A percentile compares a stretch with the other conserved stretches of the same genome.
These are phyloP conservation scores for Phialophora chinensis DNA, from an alignment of 2,329 filamentous ascomycete genomes.

Conservation along the genomic window DNA sequence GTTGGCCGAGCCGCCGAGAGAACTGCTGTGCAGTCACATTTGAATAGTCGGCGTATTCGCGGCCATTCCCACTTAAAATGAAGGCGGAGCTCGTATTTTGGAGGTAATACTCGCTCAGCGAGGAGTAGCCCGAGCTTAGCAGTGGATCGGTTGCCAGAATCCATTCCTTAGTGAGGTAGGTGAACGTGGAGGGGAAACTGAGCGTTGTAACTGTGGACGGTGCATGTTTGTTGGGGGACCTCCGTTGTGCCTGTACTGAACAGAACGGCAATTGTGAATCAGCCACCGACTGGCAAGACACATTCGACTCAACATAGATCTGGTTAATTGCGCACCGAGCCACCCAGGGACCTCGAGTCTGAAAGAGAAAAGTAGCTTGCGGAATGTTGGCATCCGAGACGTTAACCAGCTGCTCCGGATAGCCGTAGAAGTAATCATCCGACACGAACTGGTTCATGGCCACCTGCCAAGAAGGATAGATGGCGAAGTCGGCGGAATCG, in stretches of 20 bases:
- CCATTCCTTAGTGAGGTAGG: slow-evolving; percentile 18
- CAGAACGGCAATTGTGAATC: slow-evolving; percentile 23
- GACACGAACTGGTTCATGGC: neutral
- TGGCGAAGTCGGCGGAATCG: neutral
- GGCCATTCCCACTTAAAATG: slow-evolving; percentile 31
- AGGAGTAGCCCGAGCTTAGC: slow-evolving; percentile 26
- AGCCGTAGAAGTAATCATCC: neutral
- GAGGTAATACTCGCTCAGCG: slow-evolving; percentile 31
- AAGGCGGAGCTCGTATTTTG: slow-evolving; percentile 29
- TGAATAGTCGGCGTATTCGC: slow-evolving; percentile 29
- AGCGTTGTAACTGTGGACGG: slow-evolving; percentile 30
- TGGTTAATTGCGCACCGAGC: slow-evolving; percentile 32
- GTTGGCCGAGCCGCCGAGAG: slow-evolving; percentile 34
- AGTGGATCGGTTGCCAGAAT: slow-evolving; percentile 30
- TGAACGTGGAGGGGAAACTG: slow-evolving; percentile 11
- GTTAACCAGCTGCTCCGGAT: neutral
- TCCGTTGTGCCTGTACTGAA: slow-evolving; percentile 24
- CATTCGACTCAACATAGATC: slow-evolving; percentile 31
- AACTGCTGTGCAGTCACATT: slow-evolving; percentile 33
- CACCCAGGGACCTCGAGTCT: slow-evolving; percentile 29
- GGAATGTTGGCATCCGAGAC: slow-evolving; percentile 16
- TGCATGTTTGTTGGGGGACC: slow-evolving; percentile 23
- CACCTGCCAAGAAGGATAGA: neutral
- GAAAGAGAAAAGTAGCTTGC: slow-evolving; percentile 32
- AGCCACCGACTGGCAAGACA: slow-evolving; percentile 20